Evolutionary conservation across 805 yeast species (phyloP).

Genomic region (Komagataella ulmi): DNA sequence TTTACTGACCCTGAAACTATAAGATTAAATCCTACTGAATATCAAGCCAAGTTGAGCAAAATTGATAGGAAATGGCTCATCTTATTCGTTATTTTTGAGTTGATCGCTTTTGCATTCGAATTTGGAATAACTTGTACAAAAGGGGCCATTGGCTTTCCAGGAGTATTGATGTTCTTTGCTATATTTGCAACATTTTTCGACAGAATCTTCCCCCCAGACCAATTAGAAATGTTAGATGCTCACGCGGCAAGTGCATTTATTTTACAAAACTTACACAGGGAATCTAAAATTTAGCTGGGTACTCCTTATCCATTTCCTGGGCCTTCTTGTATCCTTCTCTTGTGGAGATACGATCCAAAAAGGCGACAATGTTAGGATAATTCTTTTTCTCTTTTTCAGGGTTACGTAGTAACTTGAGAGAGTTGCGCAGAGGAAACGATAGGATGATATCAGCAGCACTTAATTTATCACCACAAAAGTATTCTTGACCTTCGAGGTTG

Average conservation of each 20-base stretch:
- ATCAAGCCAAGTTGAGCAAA: conserved; percentile 12
- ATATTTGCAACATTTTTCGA: conserved; percentile 55
- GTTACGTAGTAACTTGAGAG: conserved; percentile 7
- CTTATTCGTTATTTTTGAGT: conserved; percentile 41
- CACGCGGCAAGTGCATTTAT: conserved; percentile 21
- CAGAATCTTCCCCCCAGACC: conserved; percentile 42
- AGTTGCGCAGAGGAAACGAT: conserved; percentile 24
- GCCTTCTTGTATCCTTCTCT: background rate
- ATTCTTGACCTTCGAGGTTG: conserved; percentile 20
- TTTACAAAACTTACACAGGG: conserved; percentile 11
- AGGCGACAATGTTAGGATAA: background rate
- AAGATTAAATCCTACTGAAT: conserved; percentile 5
- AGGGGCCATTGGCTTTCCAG: conserved; percentile 93
- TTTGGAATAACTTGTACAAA: conserved; percentile 74
- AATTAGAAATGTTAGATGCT: conserved; percentile 47
- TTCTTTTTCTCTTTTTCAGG: background rate
- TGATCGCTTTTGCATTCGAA: conserved; percentile 65
- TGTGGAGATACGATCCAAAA: background rate
- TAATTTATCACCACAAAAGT: conserved; percentile 34
- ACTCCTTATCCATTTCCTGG: background rate
- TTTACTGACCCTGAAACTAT: conserved; percentile 37
- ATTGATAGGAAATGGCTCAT: conserved; percentile 33
- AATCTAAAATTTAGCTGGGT: background rate
- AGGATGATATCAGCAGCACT: conserved; percentile 46
- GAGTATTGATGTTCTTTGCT: conserved; percentile 61